A percentile compares a stretch with the other conserved stretches of the same genome.
Conservation (phyloP, 1,284 basidiomycete species). For the Ganoderma sp. region DNA sequence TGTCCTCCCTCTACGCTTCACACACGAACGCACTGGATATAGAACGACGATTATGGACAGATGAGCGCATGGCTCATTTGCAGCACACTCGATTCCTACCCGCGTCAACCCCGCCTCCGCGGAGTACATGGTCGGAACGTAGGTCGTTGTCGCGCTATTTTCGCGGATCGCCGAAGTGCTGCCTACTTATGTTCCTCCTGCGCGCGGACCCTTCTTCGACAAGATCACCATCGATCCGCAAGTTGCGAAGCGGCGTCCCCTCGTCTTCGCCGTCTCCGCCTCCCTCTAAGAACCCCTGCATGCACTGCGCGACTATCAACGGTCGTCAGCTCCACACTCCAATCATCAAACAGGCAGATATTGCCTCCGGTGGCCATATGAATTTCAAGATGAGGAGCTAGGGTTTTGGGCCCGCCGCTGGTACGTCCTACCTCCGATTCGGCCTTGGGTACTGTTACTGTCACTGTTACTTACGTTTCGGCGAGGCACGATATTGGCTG, state of each 20-base stretch:
- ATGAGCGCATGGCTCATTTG: slow-evolving; percentile 91
- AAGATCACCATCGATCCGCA: slow-evolving; percentile 63
- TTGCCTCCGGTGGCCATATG: slow-evolving; percentile 61
- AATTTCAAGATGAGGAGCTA: slow-evolving; percentile 57
- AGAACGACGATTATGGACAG: slow-evolving; percentile 91
- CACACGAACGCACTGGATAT: not conserved
- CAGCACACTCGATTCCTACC: slow-evolving; percentile 83
- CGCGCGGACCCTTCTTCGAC: slow-evolving; percentile 61
- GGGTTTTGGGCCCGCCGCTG: too few species aligned
- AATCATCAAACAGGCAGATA: slow-evolving; percentile 59
- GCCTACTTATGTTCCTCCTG: too few species aligned
- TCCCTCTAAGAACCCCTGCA: slow-evolving; percentile 60
- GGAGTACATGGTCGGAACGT: slow-evolving; percentile 77
- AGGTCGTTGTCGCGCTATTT: slow-evolving; percentile 33
- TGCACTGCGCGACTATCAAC: slow-evolving; percentile 63
- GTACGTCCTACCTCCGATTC: too few species aligned
- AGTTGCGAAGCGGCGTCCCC: slow-evolving; percentile 38
- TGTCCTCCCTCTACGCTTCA: not conserved
- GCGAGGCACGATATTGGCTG: too few species aligned
- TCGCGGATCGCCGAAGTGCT: not conserved
- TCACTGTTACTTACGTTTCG: too few species aligned
- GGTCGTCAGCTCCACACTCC: slow-evolving; percentile 49
- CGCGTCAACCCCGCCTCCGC: slow-evolving; percentile 80
- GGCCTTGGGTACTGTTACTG: too few species aligned
- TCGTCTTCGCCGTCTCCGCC: slow-evolving; percentile 59